A percentile compares a stretch with the other conserved stretches of the same genome.
These are phyloP conservation scores for Aspergillus alliaceus DNA, from an alignment of 2,329 filamentous ascomycete genomes.

Conservation along the genomic window DNA sequence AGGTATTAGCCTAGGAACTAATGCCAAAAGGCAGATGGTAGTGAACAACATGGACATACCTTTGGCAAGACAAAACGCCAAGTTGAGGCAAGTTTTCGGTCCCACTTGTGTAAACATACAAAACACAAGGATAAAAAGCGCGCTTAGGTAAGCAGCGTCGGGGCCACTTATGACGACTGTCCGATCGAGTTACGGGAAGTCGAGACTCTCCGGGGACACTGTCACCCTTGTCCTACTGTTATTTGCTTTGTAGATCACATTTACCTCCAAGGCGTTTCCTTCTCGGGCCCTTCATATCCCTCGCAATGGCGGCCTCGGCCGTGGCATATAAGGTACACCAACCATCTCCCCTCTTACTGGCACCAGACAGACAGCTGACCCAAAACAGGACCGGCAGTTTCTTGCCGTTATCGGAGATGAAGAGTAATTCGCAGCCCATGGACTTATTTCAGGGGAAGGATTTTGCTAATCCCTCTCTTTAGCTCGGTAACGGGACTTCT, in stretches of 20 bases:
- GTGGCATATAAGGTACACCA: conserved; percentile 54
- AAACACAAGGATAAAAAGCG: not conserved
- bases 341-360: conserved; percentile 3
- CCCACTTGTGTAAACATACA: conserved; percentile 17
- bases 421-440: conserved; percentile 52
- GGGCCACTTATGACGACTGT: conserved; percentile 16
- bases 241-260: not conserved
- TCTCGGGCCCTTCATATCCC: not conserved
- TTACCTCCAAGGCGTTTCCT: not conserved
- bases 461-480: conserved; percentile 20
- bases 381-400: conserved; percentile 77
- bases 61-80: not conserved
- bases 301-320: conserved; percentile 60
- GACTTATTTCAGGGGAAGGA: not conserved
- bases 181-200: not conserved
- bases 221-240: not conserved
- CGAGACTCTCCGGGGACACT: conserved; percentile 9
- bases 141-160: conserved; percentile 20
- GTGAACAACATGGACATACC: not conserved
- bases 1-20: not conserved
- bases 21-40: not conserved
- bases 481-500: conserved; percentile 96
- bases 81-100: conserved; percentile 8
- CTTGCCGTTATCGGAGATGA: conserved; percentile 98
- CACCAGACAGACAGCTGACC: conserved; percentile 16